Percentiles rank a stretch among this genome's conserved stretches.
Evolutionary conservation across 2,329 filamentous ascomycete species (phyloP).

Genomic region (Colletotrichum sp.): DNA sequence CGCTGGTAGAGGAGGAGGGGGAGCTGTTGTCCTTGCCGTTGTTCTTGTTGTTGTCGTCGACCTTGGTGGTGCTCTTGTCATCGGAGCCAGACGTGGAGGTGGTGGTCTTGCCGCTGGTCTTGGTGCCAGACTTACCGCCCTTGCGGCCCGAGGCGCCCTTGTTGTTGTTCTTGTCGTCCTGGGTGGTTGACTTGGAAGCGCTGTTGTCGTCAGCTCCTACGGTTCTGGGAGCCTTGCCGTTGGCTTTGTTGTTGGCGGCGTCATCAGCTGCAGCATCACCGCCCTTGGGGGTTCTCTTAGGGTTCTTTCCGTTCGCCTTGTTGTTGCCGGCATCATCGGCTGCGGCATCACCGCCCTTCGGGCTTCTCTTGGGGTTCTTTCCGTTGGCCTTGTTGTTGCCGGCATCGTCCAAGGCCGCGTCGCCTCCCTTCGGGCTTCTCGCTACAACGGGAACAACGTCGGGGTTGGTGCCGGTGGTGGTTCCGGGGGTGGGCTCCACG

Average conservation of each 20-base stretch:
- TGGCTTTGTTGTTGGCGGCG: background rate
- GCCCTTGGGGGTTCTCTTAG: background rate
- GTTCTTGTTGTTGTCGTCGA: background rate
- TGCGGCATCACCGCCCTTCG: background rate
- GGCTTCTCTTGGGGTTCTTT: background rate
- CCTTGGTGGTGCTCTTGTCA: background rate
- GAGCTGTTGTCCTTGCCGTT: conserved; percentile 2
- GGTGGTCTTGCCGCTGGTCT: background rate
- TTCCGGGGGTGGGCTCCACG: background rate
- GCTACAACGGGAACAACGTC: background rate
- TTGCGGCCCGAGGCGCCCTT: background rate
- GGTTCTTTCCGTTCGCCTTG: background rate
- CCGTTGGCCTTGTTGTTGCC: background rate
- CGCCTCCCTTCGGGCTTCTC: background rate
- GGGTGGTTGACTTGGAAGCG: background rate
- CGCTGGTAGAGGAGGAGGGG: background rate
- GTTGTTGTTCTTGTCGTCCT: background rate
- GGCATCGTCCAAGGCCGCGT: background rate
- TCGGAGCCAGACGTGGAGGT: background rate
- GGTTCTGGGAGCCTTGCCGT: background rate
- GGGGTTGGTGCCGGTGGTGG: background rate
- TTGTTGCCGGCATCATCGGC: background rate
- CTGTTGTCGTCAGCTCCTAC: background rate
- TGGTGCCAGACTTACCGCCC: background rate
- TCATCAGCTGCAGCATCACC: background rate